Conservation (phyloP, 192 early-diverging fungal genomes). For the Rhizoclosmatium sp. region DNA sequence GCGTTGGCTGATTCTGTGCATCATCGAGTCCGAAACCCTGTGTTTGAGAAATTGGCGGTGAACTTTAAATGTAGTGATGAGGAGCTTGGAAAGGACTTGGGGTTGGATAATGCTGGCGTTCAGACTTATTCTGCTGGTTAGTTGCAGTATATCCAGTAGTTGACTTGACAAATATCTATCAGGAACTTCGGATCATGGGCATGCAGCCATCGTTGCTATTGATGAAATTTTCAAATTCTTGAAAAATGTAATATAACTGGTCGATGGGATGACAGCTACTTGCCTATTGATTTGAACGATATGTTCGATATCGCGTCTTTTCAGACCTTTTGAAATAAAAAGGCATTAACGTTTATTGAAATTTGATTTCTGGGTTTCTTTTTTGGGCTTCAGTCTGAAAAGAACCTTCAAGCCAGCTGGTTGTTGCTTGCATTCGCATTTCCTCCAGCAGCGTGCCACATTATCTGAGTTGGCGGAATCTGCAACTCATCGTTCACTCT, state of each 20-base stretch:
- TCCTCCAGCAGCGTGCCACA: conserved; percentile 41
- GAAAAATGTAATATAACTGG: neutral
- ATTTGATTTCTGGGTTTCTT: neutral
- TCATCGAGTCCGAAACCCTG: neutral
- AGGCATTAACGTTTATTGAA: too few relatives aligned
- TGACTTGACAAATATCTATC: neutral
- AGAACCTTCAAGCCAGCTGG: neutral
- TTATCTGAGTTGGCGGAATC: conserved; percentile 62
- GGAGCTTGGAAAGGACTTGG: neutral
- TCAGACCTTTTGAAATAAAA: too few relatives aligned
- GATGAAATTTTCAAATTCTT: conserved; percentile 30
- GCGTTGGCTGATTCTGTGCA: conserved; percentile 39
- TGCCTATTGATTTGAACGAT: too few relatives aligned
- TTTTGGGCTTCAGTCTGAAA: neutral
- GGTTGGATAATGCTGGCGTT: neutral
- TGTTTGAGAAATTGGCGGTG: conserved; percentile 6
- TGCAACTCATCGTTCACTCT: conserved; percentile 63
- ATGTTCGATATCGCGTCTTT: too few relatives aligned
- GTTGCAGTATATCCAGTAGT: neutral
- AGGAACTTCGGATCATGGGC: conserved; percentile 27
- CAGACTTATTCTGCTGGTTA: conserved; percentile 7
- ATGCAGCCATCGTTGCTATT: conserved; percentile 28
- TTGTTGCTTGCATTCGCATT: neutral
- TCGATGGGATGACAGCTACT: too few relatives aligned
- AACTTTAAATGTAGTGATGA: conserved; percentile 18